Conservation (phyloP, 805 yeast genomes). For the Priceomyces medius region DNA sequence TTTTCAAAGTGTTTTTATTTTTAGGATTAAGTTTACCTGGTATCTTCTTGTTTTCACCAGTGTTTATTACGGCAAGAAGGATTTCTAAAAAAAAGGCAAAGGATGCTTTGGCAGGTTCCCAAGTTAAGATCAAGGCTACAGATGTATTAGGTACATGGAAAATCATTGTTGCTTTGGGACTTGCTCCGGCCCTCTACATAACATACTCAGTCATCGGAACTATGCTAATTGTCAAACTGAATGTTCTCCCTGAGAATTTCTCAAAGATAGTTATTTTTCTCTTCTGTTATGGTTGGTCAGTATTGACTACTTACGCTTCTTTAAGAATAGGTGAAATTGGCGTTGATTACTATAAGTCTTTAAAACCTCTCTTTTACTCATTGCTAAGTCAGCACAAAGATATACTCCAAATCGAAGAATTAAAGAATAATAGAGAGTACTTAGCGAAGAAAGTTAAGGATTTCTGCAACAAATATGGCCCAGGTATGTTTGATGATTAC, state of each 20-base stretch:
- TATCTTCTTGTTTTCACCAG: slow-evolving; percentile 37
- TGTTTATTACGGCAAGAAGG: slow-evolving; percentile 32
- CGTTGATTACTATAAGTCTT: slow-evolving; percentile 40
- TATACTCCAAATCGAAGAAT: slow-evolving; percentile 29
- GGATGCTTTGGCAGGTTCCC: slow-evolving; percentile 38
- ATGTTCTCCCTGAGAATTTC: slow-evolving; percentile 11
- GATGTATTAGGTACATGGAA: slow-evolving; percentile 47
- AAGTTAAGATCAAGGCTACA: slow-evolving; percentile 40
- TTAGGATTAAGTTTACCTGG: slow-evolving; percentile 39
- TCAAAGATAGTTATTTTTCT: slow-evolving; percentile 23
- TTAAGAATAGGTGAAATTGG: slow-evolving; percentile 43
- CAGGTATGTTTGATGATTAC: slow-evolving; percentile 38
- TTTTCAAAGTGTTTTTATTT: slow-evolving; percentile 27
- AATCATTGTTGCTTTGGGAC: slow-evolving; percentile 39
- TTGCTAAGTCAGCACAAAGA: slow-evolving; percentile 28
- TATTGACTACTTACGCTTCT: slow-evolving; percentile 41
- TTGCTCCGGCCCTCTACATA: slow-evolving; percentile 40
- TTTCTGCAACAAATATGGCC: slow-evolving; percentile 39
- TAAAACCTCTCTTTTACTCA: slow-evolving; percentile 36
- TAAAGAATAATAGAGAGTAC: slow-evolving; percentile 26
- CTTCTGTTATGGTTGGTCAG: slow-evolving; percentile 34
- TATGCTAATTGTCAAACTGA: slow-evolving; percentile 16
- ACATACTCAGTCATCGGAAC: slow-evolving; percentile 39
- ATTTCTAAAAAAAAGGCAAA: slow-evolving; percentile 36
- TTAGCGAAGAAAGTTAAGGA: slow-evolving; percentile 30